phyloP scores from a whole-genome alignment of 2,329 filamentous ascomycete genomes.

The Didymella glomerata region DNA sequence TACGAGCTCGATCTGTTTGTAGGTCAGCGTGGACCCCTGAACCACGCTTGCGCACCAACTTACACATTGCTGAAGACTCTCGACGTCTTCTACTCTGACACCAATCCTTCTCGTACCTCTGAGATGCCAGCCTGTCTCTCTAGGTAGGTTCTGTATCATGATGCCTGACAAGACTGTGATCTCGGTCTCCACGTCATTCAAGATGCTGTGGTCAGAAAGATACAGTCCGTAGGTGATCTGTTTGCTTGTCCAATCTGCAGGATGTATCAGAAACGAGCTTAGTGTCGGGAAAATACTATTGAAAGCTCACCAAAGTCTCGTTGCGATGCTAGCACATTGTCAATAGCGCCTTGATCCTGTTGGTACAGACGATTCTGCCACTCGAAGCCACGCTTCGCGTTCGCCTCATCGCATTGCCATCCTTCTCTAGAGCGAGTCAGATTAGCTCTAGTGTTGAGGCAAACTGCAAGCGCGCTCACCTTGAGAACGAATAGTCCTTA shows the following conservation, averaged over 20 bases:
- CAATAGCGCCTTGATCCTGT: slow-evolving; percentile 55
- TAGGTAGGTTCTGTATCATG: slow-evolving; percentile 65
- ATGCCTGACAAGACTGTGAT: slow-evolving; percentile 64
- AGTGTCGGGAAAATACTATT: neutral
- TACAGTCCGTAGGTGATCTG: slow-evolving; percentile 68
- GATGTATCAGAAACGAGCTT: neutral
- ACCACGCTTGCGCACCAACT: slow-evolving; percentile 12
- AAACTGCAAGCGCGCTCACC: slow-evolving; percentile 36
- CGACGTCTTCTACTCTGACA: slow-evolving; percentile 56
- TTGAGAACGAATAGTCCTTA: slow-evolving; percentile 51
- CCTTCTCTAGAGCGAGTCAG: slow-evolving; percentile 51
- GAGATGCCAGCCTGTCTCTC: slow-evolving; percentile 65
- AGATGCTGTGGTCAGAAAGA: slow-evolving; percentile 63
- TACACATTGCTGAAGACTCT: slow-evolving; percentile 54
- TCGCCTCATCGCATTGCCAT: slow-evolving; percentile 67
- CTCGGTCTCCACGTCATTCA: slow-evolving; percentile 64
- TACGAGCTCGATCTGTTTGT: slow-evolving; percentile 40
- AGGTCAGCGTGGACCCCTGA: neutral
- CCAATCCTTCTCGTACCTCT: slow-evolving; percentile 60
- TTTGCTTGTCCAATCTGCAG: slow-evolving; percentile 58
- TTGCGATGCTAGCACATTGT: slow-evolving; percentile 54
- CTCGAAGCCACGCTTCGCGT: slow-evolving; percentile 60
- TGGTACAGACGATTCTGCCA: slow-evolving; percentile 68
- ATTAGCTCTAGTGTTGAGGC: neutral
- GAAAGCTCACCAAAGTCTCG: slow-evolving; percentile 53